Percentiles rank a stretch among this genome's conserved stretches.
Evolutionary conservation across 2,329 filamentous ascomycete species (phyloP).

Genomic region (Verticillium alfalfae): DNA sequence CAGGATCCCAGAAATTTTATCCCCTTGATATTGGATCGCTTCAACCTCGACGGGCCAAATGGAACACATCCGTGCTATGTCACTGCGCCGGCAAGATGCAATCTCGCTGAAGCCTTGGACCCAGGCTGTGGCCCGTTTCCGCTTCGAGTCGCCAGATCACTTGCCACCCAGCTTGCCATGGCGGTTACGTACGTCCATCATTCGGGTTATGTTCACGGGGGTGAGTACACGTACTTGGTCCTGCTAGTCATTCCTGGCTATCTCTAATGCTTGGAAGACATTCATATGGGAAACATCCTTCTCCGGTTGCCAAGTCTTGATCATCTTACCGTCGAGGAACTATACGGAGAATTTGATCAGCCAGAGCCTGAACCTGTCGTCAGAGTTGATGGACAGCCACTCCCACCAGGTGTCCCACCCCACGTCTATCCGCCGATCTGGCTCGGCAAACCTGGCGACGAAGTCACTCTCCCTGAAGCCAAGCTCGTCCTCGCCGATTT

Average conservation of each 20-base stretch:
- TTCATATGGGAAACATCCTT: slow-evolving; percentile 27
- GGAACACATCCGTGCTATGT: slow-evolving; percentile 12
- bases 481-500: slow-evolving; percentile 23
- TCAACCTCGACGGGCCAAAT: slow-evolving; percentile 10
- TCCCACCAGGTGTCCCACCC: slow-evolving; percentile 19
- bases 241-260: too few relatives aligned
- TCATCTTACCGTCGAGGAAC: slow-evolving; percentile 13
- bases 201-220: slow-evolving; percentile 18
- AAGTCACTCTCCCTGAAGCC: slow-evolving; percentile 17
- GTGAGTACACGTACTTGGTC: not conserved
- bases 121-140: slow-evolving; percentile 5
- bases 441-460: slow-evolving; percentile 24
- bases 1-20: not conserved
- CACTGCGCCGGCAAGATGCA: slow-evolving; percentile 11
- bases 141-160: slow-evolving; percentile 9
- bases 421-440: slow-evolving; percentile 22
- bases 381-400: slow-evolving; percentile 11
- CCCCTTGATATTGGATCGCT: slow-evolving; percentile 10
- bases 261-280: slow-evolving; percentile 10
- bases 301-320: slow-evolving; percentile 16
- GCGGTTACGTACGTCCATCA: slow-evolving; percentile 16
- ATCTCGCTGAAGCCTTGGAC: not conserved
- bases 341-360: slow-evolving; percentile 17
- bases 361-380: slow-evolving; percentile 16
- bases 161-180: slow-evolving; percentile 12